These are phyloP conservation scores for Papilionanthe hybrid DNA, from an alignment of 116 monocot genomes.

Conservation along the genomic window DNA sequence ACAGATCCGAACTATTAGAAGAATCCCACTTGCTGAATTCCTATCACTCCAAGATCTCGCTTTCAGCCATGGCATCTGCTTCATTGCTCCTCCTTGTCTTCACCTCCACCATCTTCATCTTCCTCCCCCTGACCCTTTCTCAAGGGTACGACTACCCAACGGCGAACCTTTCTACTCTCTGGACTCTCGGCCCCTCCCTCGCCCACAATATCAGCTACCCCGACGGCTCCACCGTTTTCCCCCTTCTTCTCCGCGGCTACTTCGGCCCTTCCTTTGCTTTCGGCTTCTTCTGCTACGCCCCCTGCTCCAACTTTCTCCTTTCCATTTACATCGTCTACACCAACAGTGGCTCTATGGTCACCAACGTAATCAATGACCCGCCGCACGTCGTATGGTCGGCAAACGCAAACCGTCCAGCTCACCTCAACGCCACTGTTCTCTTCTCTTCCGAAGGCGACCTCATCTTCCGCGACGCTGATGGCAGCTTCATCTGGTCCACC, in stretches of 20 bases:
- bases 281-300: constrained; percentile 29
- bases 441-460: constrained; percentile 6
- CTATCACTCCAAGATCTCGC: too few relatives aligned
- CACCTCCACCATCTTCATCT: background rate
- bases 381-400: constrained; percentile 16
- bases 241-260: background rate
- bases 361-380: background rate
- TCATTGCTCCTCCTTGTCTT: background rate
- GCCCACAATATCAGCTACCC: background rate
- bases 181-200: background rate
- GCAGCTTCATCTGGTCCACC: constrained; percentile 11
- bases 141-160: background rate
- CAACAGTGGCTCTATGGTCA: background rate
- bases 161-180: background rate
- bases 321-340: constrained; percentile 10
- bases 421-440: constrained; percentile 2
- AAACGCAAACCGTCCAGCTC: background rate
- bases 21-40: too few relatives aligned
- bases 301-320: constrained; percentile 5
- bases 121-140: background rate
- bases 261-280: constrained; percentile 21
- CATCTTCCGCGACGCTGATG: constrained; percentile 8
- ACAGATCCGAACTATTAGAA: too few relatives aligned
- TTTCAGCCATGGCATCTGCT: too few relatives aligned
- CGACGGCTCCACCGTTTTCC: background rate